These are phyloP conservation scores for Amorphotheca resinae DNA, from an alignment of 495 filamentous ascomycete genomes.

Conservation along the genomic window DNA sequence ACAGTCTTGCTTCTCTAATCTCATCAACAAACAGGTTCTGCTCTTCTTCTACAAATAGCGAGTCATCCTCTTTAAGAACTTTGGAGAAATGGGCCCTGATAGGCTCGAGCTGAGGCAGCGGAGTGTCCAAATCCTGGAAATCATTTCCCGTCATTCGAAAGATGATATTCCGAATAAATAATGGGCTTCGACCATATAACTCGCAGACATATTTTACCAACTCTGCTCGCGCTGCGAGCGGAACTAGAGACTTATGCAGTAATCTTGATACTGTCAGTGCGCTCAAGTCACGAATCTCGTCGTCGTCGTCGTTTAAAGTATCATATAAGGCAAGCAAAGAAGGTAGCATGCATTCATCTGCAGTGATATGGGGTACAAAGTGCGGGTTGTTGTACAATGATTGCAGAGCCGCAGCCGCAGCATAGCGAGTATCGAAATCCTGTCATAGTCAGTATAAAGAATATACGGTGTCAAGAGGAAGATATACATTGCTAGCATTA, in stretches of 20 bases:
- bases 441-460: conserved; percentile 18
- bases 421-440: conserved; percentile 54
- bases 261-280: conserved; percentile 34
- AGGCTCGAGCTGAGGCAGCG: background rate
- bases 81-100: conserved; percentile 27
- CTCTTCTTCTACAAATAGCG: conserved; percentile 77
- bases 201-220: conserved; percentile 26
- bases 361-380: background rate
- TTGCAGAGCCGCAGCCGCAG: conserved; percentile 35
- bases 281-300: conserved; percentile 62
- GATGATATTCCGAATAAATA: conserved; percentile 25
- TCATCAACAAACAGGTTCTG: conserved; percentile 84
- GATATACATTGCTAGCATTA: conserved; percentile 29
- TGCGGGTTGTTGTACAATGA: conserved; percentile 29
- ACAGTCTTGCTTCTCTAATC: conserved; percentile 52
- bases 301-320: conserved; percentile 76
- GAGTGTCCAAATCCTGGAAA: conserved; percentile 7
- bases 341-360: conserved; percentile 1
- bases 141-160: conserved; percentile 24
- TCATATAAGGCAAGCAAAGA: conserved; percentile 13
- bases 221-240: conserved; percentile 27
- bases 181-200: conserved; percentile 15
- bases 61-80: conserved; percentile 47
- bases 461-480: conserved; percentile 1
- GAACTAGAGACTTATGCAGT: conserved; percentile 23